phyloP scores from a whole-genome alignment of 208 protist species.

The Herpetomonas samuelpessoai region DNA sequence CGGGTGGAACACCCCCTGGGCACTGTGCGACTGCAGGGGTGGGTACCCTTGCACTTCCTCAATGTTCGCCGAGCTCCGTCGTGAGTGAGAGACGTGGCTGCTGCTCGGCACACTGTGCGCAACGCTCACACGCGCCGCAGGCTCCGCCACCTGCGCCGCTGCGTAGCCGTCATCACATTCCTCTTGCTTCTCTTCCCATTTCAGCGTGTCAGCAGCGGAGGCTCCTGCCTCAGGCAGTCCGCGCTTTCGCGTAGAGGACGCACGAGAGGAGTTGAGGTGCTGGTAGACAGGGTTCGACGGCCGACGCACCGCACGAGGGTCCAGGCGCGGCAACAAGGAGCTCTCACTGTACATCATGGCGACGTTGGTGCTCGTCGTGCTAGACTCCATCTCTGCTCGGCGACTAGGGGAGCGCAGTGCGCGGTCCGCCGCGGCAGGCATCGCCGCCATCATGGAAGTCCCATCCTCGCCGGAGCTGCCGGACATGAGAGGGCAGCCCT shows the following conservation, averaged over 20 bases:
- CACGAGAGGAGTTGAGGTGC: neutral
- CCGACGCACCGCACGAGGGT: neutral
- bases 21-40: neutral
- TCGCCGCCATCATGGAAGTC: no score
- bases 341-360: neutral
- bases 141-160: no score
- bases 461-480: no score
- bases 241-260: neutral
- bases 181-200: no score
- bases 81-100: neutral
- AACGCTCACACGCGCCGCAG: no score
- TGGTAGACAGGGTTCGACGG: neutral
- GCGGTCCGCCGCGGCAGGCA: no score
- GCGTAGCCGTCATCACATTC: no score
- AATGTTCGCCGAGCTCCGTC: neutral
- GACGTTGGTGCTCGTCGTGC: neutral
- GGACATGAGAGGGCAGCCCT: no score
- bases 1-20: no score
- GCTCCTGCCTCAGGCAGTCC: no score
- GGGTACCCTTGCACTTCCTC: neutral
- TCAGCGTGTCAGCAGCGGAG: no score
- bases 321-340: neutral
- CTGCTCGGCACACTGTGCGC: neutral
- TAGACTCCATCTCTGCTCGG: neutral
- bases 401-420: no score